Evolutionary conservation across 495 filamentous ascomycete genomes (phyloP).

Genomic region (Hapsidospora chrysogenum): DNA sequence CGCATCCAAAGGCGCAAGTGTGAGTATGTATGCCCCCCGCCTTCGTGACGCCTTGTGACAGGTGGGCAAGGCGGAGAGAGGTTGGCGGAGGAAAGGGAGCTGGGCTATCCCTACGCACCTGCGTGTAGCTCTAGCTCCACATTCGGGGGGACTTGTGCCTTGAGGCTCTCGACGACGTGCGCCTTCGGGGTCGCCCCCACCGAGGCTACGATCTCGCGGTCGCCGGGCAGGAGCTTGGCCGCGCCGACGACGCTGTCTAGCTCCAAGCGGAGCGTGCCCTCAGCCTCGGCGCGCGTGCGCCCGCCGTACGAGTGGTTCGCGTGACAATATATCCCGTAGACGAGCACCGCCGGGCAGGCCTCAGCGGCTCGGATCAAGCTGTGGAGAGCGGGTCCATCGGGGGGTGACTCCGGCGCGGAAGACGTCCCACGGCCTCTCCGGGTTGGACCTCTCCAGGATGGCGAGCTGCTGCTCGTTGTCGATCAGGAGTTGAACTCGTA

Average conservation of each 20-base stretch:
- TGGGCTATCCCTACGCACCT: conserved; percentile 4
- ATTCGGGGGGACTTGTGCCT: conserved; percentile 7
- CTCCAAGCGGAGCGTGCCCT: conserved; percentile 6
- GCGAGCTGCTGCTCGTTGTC: conserved; percentile 19
- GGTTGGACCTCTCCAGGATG: conserved; percentile 11
- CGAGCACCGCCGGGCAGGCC: conserved; percentile 6
- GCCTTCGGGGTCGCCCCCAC: conserved; percentile 20
- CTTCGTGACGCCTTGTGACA: too few species aligned
- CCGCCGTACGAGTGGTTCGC: conserved; percentile 13
- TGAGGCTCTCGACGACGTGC: conserved; percentile 14
- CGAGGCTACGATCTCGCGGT: conserved; percentile 12
- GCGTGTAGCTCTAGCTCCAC: conserved; percentile 18
- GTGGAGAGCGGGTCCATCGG: conserved; percentile 6
- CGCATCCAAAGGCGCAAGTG: background rate
- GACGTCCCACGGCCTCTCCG: conserved; percentile 10
- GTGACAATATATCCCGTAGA: conserved; percentile 12
- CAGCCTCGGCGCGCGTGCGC: conserved; percentile 6
- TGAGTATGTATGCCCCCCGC: background rate
- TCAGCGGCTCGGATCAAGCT: conserved; percentile 5
- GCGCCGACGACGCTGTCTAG: conserved; percentile 10
- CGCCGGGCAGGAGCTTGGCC: conserved; percentile 5
- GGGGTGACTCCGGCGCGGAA: conserved; percentile 12
- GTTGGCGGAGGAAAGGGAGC: background rate
- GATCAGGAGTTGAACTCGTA: conserved; percentile 17
- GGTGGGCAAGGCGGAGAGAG: too few species aligned